phyloP scores from a whole-genome alignment of 2,329 filamentous ascomycete species.

The Bipolaris cookei region DNA sequence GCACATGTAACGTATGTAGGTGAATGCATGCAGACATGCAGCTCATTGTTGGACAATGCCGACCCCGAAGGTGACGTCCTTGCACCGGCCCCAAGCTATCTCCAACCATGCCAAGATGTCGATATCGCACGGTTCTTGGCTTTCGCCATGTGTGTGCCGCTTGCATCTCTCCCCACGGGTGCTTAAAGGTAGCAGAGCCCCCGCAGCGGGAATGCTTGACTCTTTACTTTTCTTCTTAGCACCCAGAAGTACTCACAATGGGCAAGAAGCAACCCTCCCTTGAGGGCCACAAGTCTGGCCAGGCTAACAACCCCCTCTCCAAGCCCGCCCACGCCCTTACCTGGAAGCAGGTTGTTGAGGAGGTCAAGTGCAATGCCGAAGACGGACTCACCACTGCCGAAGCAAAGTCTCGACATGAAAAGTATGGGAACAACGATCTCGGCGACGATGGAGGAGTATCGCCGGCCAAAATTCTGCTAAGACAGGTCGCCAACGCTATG shows the following conservation, averaged over 20 bases:
- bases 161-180: slow-evolving; percentile 21
- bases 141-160: slow-evolving; percentile 33
- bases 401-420: slow-evolving; percentile 53
- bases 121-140: slow-evolving; percentile 39
- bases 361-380: slow-evolving; percentile 68
- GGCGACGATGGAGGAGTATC: slow-evolving; percentile 71
- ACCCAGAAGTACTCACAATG: slow-evolving; percentile 40
- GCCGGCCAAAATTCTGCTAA: slow-evolving; percentile 76
- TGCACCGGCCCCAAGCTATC: slow-evolving; percentile 34
- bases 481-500: slow-evolving; percentile 80
- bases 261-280: slow-evolving; percentile 47
- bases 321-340: slow-evolving; percentile 67
- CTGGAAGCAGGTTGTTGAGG: slow-evolving; percentile 59
- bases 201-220: slow-evolving; percentile 42
- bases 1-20: slow-evolving; percentile 1
- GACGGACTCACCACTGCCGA: slow-evolving; percentile 68
- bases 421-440: slow-evolving; percentile 72
- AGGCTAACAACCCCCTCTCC: slow-evolving; percentile 62
- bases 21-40: slow-evolving; percentile 16
- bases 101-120: slow-evolving; percentile 37
- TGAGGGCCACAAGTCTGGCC: slow-evolving; percentile 52
- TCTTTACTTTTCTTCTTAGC: slow-evolving; percentile 32
- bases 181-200: slow-evolving; percentile 41
- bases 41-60: slow-evolving; percentile 23
- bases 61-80: slow-evolving; percentile 34